Conservation (phyloP, 2,329 filamentous ascomycete species). For the Penicillium sumatraense region DNA sequence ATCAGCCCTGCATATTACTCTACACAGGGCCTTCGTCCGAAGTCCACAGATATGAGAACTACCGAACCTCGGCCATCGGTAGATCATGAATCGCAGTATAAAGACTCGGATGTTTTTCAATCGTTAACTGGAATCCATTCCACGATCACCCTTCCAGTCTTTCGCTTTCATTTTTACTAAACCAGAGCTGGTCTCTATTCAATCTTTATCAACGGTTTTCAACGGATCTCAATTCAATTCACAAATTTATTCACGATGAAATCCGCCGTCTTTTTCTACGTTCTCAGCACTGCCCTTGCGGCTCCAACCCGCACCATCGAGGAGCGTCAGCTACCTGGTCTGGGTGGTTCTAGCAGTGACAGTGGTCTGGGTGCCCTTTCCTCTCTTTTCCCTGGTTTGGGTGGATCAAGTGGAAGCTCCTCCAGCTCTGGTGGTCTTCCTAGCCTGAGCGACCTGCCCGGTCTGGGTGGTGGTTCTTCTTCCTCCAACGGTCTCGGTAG, state of each 20-base stretch:
- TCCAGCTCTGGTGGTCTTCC: neutral
- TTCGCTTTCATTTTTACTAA: neutral
- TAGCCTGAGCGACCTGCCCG: neutral
- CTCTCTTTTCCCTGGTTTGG: constrained; percentile 7
- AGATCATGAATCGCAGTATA: neutral
- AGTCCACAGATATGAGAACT: neutral
- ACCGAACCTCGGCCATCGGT: constrained; percentile 2
- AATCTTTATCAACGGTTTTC: neutral
- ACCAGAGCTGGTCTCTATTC: constrained; percentile 2
- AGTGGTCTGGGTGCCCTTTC: constrained; percentile 13
- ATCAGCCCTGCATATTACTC: constrained; percentile 1
- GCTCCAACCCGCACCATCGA: constrained; percentile 32
- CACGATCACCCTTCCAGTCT: neutral
- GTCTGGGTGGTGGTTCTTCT: neutral
- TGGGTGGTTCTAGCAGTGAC: constrained; percentile 15
- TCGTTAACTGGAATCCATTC: neutral
- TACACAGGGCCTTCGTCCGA: neutral
- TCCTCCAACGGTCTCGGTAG: no score
- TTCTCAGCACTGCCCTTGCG: constrained; percentile 26
- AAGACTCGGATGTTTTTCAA: neutral
- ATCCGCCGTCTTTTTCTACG: constrained; percentile 22
- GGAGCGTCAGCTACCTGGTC: constrained; percentile 21
- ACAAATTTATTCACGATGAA: constrained; percentile 26
- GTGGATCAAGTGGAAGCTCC: neutral
- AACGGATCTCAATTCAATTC: neutral